Evolutionary conservation across 2,329 filamentous ascomycete genomes (phyloP), one percentile per base, ranked within the genome.

Genomic region (Cytospora piceae): DNA sequence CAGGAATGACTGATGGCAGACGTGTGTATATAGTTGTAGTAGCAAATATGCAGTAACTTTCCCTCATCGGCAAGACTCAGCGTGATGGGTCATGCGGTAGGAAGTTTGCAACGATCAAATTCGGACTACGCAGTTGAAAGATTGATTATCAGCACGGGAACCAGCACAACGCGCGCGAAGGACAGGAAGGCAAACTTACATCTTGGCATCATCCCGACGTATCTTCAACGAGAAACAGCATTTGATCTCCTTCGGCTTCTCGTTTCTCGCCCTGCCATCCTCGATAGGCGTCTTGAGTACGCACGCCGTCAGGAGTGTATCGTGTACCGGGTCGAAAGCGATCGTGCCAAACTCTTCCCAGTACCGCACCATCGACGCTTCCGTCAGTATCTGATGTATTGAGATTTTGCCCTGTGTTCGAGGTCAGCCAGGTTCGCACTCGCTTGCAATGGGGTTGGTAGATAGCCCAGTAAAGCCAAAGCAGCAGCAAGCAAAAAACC

Each of bases 321-420:
- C 97, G 75, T 98, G 95, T 12, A 87, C 89, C 65, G 90, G 88
- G 74, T 99, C 95, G 77, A 99, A 99, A 12, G 95, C 96, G 72
- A 99, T 98, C 6, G 93, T 94, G 59, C 94, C 94, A 74, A 99
- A 99, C 74, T 99, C 97, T 78, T 99, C 95, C 95, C 95, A 99
- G 74, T 99, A 99, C 72, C 92, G 92, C 63, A 98, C 95, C 67
- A 97, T 87, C 51, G 94, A 96, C 68, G 96, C 93, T 79, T 99
- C 95, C 2, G 93, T 93, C 54, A 99, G 87, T 69, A 99, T 96
- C 76, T 99, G 94, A 75, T 99, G 95, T 57, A 99, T 85, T 15
- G 95, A 92, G 69, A 98, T 90, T 73, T 96, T 96, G 68, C 95
- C 95, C 94, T 97, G 68, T 57, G 32, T 42, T 8, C 20, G 4